A percentile compares a stretch with the other conserved stretches of the same genome.
These are phyloP conservation scores for Phalaenopsis equestris DNA, from an alignment of 106 monocot genomes.

Conservation along the genomic window DNA sequence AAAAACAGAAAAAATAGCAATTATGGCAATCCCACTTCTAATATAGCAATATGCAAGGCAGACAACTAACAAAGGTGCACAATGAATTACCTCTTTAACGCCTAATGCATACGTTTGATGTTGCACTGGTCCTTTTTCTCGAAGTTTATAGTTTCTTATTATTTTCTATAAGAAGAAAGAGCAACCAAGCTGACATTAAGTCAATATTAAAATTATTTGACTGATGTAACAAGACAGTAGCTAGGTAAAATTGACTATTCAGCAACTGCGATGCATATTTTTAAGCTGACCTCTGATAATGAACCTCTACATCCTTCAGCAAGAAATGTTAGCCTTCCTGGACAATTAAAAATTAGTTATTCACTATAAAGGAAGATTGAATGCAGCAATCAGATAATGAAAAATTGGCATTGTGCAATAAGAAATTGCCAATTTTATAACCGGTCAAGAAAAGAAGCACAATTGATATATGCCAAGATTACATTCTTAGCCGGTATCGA, in stretches of 20 bases:
- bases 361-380: not conserved
- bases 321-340: constrained; percentile 88
- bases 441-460: not conserved
- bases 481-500: not conserved
- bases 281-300: constrained; percentile 74
- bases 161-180: constrained; percentile 59
- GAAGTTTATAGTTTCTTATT: constrained; percentile 61
- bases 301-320: constrained; percentile 99
- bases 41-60: not conserved
- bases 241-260: not conserved
- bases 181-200: not conserved
- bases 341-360: constrained; percentile 20
- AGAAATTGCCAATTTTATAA: not conserved
- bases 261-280: constrained; percentile 5
- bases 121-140: constrained; percentile 75
- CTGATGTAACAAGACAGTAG: not conserved
- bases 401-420: not conserved
- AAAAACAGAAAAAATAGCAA: not conserved
- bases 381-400: not conserved
- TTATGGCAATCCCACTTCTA: not conserved
- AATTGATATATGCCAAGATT: not conserved
- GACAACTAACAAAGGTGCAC: not conserved
- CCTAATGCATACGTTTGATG: constrained; percentile 99
- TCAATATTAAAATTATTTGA: not conserved
- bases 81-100: constrained; percentile 74